Base-by-base conservation (phyloP, 352 stramenopile genomes). In the Pythium aquatile region DNA sequence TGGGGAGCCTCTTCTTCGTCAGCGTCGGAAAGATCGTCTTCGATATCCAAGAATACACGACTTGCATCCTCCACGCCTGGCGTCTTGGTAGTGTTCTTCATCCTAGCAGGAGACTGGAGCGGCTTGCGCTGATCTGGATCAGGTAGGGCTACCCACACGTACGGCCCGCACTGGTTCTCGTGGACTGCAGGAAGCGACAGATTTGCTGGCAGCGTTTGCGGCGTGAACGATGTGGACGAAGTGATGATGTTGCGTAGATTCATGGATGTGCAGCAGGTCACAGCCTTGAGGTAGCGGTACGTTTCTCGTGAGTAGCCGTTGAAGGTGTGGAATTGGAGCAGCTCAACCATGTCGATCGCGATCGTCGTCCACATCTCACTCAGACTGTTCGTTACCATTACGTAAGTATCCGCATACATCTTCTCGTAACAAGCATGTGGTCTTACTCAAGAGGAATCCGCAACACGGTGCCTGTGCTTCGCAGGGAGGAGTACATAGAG, bases 261-360 rank as follows among this genome's bases (percentile, higher is more conserved):
- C 74, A 90, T 82, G 40, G 76, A 78, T 2, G 80, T 74, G 52
- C 85, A 93, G 48, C 90, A 58, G 24, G 78, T 88, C 30, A 91
- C 72, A 7, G 73, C 75, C 73, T 90, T 91, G n/a, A 93, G 70
- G 39, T 87, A 75, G 14, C 69, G 77, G 55, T 82, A 91, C 5
- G 60, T 65, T 40, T 93, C 81, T 48, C 83, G 69, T 24, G 69
- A 76, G 63, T 91, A 87, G 49, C 84, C 80, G 44, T 89, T 89
- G 63, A 87, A 90, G 2, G 76, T 82, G 64, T 92, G 82, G 3
- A 80, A 64, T 46, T 87, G 73, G 7, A 94, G 54, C n/a, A 94
- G 63, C 28, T 72, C 62, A 10, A 53, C 63, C 76, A 91, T 84
- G 44, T 94, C 85, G 26, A 92, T 44, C 5, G 74, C 77, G n/a